phyloP scores from a whole-genome alignment of 371 early-diverging fungal species.

The Aphelidium insulamus region DNA sequence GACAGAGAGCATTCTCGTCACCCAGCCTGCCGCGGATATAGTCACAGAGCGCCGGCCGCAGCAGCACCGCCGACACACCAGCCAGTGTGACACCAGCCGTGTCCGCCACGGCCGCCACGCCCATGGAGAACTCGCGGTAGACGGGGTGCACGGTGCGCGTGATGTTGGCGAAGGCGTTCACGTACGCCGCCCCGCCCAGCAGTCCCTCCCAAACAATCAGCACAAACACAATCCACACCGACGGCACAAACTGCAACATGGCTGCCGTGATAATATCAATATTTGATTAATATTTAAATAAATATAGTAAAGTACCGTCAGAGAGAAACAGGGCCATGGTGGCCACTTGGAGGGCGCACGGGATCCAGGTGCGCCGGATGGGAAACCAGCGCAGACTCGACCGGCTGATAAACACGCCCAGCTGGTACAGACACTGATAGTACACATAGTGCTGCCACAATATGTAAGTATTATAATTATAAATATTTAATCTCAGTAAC shows the following conservation, averaged over 20 bases:
- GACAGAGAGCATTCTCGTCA: too few species aligned
- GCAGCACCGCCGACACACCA: slow-evolving; percentile 12
- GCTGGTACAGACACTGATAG: slow-evolving; percentile 19
- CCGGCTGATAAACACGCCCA: slow-evolving; percentile 11
- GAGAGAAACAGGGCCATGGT: slow-evolving; percentile 8
- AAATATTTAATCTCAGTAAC: neutral
- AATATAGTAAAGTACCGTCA: slow-evolving; percentile 2
- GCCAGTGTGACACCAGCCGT: slow-evolving; percentile 16
- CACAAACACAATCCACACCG: slow-evolving; percentile 10
- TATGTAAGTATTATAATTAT: neutral
- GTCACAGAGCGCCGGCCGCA: slow-evolving; percentile 19
- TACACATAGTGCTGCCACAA: slow-evolving; percentile 14
- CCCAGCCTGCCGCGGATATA: too few species aligned
- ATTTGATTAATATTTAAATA: too few species aligned
- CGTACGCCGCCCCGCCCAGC: slow-evolving; percentile 20
- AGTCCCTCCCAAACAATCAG: slow-evolving; percentile 19
- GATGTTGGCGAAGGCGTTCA: slow-evolving; percentile 15
- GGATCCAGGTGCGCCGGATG: slow-evolving; percentile 11
- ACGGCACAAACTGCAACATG: slow-evolving; percentile 5
- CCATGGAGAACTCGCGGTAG: slow-evolving; percentile 17
- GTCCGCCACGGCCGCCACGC: slow-evolving; percentile 17
- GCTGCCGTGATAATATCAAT: too few species aligned
- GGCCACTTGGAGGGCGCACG: slow-evolving; percentile 9
- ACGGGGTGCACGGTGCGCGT: slow-evolving; percentile 4
- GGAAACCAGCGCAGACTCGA: slow-evolving; percentile 9